Evolutionary conservation across 345 rosid species (phyloP).

Genomic region (Gossypium ekmanianum): DNA sequence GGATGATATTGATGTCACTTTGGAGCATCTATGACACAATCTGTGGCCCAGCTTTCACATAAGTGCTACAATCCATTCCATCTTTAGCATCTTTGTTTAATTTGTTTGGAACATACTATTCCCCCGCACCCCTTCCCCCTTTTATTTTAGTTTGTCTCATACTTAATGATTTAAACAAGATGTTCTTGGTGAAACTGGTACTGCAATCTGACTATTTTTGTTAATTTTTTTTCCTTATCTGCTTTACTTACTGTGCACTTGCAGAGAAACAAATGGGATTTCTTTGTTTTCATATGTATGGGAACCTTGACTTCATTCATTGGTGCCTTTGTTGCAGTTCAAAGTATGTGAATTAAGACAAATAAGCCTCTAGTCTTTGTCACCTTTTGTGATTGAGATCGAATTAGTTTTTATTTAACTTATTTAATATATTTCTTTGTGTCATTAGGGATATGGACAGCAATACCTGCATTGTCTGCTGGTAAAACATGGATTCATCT

Average conservation of each 20-base stretch:
- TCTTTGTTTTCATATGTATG: conserved; percentile 67
- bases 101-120: background rate
- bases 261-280: conserved; percentile 91
- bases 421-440: conserved; percentile 8
- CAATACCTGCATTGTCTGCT: conserved; percentile 30
- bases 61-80: conserved; percentile 2
- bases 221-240: background rate
- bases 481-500: conserved; percentile 59
- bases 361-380: background rate
- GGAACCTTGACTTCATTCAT: conserved; percentile 55
- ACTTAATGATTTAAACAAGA: background rate
- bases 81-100: background rate
- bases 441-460: conserved; percentile 65
- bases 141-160: background rate
- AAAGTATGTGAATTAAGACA: conserved; percentile 48
- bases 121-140: too few species aligned
- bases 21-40: background rate
- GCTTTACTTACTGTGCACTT: background rate
- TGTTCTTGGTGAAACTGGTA: background rate
- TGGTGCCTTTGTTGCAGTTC: conserved; percentile 54
- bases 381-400: background rate
- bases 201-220: background rate
- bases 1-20: background rate
- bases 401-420: background rate
- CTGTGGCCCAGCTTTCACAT: background rate